Evolutionary conservation across 75 land plant species (phyloP), one percentile per base, ranked within the genome.

Genomic region (Pinus tabuliformis): DNA sequence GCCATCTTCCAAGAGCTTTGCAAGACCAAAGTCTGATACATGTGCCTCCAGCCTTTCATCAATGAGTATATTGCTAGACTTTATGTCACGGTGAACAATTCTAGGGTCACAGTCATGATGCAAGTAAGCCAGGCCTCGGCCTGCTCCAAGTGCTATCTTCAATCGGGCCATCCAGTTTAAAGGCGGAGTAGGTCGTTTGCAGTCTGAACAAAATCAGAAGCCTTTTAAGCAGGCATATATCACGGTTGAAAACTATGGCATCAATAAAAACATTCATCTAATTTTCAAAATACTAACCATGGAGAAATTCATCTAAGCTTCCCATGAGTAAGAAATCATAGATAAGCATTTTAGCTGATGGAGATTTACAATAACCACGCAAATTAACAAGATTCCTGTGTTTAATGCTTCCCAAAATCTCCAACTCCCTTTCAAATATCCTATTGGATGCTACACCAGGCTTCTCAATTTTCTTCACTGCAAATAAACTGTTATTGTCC

Each of bases 1-100:
- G 62, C 87, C 91, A 58, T 93, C 96, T 66, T 89, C 92, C 61
- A 94, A 72, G 42, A 96, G 85, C 73, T 96, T 96, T 37, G 97
- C 98, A 70, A 96, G 87, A 21, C 99, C 99, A 86, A 94, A 96
- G 82, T 96, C 99, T 37, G 99, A 96, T 9, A 96, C 92, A 77
- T 85, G 97, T 24, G 99, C 92, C 77, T 96, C 93, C 58, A 96
- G 75, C 76, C 90, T 94, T 28, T 81, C 83, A 79, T 95, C 97
- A 37, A 96, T 86, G 15, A 96, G 85, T 22, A 96, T 90, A 66
- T 96, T 96, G 87, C 92, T 96, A 14, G 99, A 89, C 80, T 96
- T 96, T 62, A 96, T 90, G 77, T 96, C 92, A 28, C 94, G 83
- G 78, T 96, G 99, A 15, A 96, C 79, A 59, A 96, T 96, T 70